phyloP scores from a whole-genome alignment of 2,329 filamentous ascomycete species.

The Aureobasidium sp. region DNA sequence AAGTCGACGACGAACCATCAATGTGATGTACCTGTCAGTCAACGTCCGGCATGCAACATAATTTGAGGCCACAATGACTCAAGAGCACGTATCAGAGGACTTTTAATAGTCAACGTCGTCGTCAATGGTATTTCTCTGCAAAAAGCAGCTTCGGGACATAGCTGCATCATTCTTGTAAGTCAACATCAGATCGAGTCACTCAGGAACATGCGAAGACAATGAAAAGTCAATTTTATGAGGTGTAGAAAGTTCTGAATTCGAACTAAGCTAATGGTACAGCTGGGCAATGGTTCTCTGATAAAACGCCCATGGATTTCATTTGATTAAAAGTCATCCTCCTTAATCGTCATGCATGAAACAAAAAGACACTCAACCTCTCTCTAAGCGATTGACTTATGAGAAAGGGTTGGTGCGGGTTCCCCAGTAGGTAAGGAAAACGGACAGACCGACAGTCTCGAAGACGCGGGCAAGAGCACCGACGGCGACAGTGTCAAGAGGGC shows the following conservation, averaged over 20 bases:
- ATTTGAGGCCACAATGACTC: too few species aligned
- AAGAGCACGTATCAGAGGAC: too few species aligned
- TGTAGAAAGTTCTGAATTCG: constrained; percentile 11
- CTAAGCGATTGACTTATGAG: constrained; percentile 49
- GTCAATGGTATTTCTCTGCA: too few species aligned
- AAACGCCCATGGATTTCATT: constrained; percentile 12
- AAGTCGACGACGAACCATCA: too few species aligned
- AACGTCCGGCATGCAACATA: too few species aligned
- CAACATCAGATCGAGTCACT: too few species aligned
- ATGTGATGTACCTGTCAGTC: too few species aligned
- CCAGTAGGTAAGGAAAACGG: constrained; percentile 94
- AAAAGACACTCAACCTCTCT: constrained; percentile 10
- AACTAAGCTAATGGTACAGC: constrained; percentile 15
- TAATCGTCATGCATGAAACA: constrained; percentile 16
- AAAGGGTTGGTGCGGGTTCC: constrained; percentile 92
- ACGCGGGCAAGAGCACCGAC: constrained; percentile 77
- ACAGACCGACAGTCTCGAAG: constrained; percentile 88
- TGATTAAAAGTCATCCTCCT: constrained; percentile 15
- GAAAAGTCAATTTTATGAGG: too few species aligned
- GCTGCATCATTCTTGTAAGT: too few species aligned
- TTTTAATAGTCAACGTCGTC: too few species aligned
- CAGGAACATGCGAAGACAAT: too few species aligned
- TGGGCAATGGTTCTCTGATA: constrained; percentile 12
- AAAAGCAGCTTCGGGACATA: too few species aligned
- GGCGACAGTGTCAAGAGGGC: constrained; percentile 81